A percentile compares a stretch with the other conserved stretches of the same genome.
Conservation (phyloP, 164 flowering plant genomes). For the Aristolochia californica region DNA sequence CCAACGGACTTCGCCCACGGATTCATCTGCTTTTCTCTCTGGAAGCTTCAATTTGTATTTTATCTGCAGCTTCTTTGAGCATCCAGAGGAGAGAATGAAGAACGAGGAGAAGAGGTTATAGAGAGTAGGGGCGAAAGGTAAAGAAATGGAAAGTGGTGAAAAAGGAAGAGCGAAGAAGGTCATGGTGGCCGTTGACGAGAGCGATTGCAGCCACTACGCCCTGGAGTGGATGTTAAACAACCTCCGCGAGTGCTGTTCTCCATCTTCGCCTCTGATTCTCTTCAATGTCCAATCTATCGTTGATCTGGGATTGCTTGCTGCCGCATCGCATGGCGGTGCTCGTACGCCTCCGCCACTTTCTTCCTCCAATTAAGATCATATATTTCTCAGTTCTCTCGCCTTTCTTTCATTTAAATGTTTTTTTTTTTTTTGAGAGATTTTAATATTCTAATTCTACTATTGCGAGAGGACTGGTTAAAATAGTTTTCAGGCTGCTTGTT, state of each 20-base stretch:
- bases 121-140: no score
- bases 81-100: no score
- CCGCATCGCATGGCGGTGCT: slow-evolving; percentile 32
- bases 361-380: background rate
- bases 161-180: slow-evolving; percentile 31
- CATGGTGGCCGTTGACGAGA: slow-evolving; percentile 74
- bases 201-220: slow-evolving; percentile 67
- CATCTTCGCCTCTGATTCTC: slow-evolving; percentile 24
- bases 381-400: background rate
- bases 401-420: background rate
- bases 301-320: slow-evolving; percentile 20
- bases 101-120: no score
- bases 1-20: no score
- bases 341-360: slow-evolving; percentile 17
- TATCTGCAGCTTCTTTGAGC: no score
- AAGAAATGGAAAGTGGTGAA: slow-evolving; percentile 10
- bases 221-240: slow-evolving; percentile 49
- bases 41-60: no score
- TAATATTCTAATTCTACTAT: background rate
- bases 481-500: no score
- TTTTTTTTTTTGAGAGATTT: background rate
- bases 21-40: no score
- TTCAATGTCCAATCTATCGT: slow-evolving; percentile 25
- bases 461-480: no score
- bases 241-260: slow-evolving; percentile 22